Base-by-base conservation (phyloP, 306 rosid genomes). In the Myrica gale region DNA sequence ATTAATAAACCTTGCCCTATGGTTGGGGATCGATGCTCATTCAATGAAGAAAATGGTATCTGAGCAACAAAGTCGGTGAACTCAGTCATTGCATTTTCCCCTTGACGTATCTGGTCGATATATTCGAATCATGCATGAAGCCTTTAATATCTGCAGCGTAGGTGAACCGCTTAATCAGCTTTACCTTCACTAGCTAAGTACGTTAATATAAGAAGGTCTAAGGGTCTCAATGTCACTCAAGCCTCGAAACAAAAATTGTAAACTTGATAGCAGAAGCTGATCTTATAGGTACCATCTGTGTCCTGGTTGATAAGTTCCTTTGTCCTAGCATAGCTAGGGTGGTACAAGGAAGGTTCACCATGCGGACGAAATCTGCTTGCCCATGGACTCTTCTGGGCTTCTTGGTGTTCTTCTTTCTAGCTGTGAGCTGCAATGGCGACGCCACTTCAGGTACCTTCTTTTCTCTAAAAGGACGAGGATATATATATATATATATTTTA, bases 341-440 rank as follows among this genome's bases (percentile, higher is more conserved):
- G 32, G 32, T 26, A 26, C 32, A 26, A 26, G 32, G 26, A 45
- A 58, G 61, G 15, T 57, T 81, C 78, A 5, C 45, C 23, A 78
- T 79, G 86, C 57, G 60, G 81, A 21, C 61, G 23, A 68, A 23
- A n/a, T 46, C 74, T 32, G 9, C 68, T 45, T 71, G 57, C 51
- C 57, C 56, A 21, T 67, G 81, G 72, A 83, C 76, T 21, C 58
- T 83, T 43, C 54, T 83, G 46, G 81, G 69, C 71, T 71, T 76
- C 72, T 79, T 60, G 39, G 43, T 80, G 45, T 79, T 74, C 87
- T 53, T 76, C 7, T 79, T 80, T 12, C 5, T 65, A 52, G 73
- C 87, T 61, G 58, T 66, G 23, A 83, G 82, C 71, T 73, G 77
- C 84, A 32, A 42, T 65, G 50, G 70, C 51, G 57, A 68, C 47